Base-by-base conservation (phyloP, 768 basidiomycete species). In the Lactifluus subvellereus region DNA sequence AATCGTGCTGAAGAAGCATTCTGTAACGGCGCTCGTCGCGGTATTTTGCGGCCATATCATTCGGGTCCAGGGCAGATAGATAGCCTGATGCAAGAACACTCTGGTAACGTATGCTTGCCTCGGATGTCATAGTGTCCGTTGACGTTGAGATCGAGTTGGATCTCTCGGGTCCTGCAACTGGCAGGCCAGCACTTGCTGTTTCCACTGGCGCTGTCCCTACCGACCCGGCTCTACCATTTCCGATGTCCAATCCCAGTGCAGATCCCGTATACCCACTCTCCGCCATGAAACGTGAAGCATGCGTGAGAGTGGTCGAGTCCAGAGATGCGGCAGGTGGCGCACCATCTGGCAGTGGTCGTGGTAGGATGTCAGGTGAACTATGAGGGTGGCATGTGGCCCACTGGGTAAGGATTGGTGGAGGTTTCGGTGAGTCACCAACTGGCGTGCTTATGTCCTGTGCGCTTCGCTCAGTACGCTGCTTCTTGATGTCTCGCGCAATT, bases 1-100 rank as follows among this genome's bases (percentile, higher is more conserved):
- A 91, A 30, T 81, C 77, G 64, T 92, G 91, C 48, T 77, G 79
- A 52, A 87, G 73, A 59, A 87, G 74, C 62, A 87, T 76, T 35
- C 90, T 76, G 71, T 91, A 93, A 62, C 83, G 77, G 63, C 84
- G 75, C 74, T 92, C 91, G 61, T 87, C 79, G 65, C 76, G 77
- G 48, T 76, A 72, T 51, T 82, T 77, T 16, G 75, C 70, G n/a
- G 76, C 69, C 6, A 65, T 63, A 18, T 77, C 75, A 52, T 81
- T 77, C 30, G 64, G 67, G 1, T 77, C 76, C 0, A 75, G 69
- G 2, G 76, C 77, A 5, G 78, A 78, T 20, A 74, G 72, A 66
- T 79, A 78, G 27, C 77, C 77, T 13, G 66, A 50, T 32, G 51
- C 42, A 35, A 65, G 42, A 42, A 53, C 4, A 16, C 35, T 59